Base-by-base conservation (phyloP, 352 stramenopile species). In the Sclerospora graminicola region DNA sequence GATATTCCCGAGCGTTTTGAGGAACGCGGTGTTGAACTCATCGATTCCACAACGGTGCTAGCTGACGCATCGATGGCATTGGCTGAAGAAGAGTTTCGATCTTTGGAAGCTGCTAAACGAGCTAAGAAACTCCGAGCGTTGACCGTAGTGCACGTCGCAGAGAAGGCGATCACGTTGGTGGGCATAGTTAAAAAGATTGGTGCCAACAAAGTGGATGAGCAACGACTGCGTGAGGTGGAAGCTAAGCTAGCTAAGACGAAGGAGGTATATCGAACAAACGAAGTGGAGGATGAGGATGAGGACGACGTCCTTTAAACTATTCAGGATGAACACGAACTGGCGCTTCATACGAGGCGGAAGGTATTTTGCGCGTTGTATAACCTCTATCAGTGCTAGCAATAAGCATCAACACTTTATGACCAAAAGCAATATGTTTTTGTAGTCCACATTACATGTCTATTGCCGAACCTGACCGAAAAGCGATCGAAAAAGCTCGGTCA, bases 181-280 rank as follows among this genome's bases (percentile, higher is more conserved):
- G 68, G 64, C 0, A 91, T 93, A 39, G 82, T 93, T 1, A 85
- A 87, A 48, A 93, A 93, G 51, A 61, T 93, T 13, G 76, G 77
- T 29, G 71, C 77, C 1, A 61, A 51, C 19, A 73, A 70, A 5
- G 64, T 89, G 4, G 60, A 87, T 42, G 60, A 65, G 4, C 26
- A 42, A 18, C 76, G 81, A 5, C 38, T 87, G 14, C 43, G 41
- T 0, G 37, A 57, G 5, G 41, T 90, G 14, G 74, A 89, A 30
- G 46, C 48, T 1, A 63, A 45, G 4, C 42, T 71, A 23, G 43
- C 53, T 9, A 65, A 63, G 33, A 40, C 85, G 11, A 85, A 84
- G 32, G 73, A 84, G 10, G 35, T 65, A 19, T 89, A 73, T 39
- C 48, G 86, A 39, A 60, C 45, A 41, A 71, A 59, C 8, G 60